These are phyloP conservation scores for Cryptococcus sp. DNA, from an alignment of 1,284 basidiomycete genomes.

Conservation along the genomic window DNA sequence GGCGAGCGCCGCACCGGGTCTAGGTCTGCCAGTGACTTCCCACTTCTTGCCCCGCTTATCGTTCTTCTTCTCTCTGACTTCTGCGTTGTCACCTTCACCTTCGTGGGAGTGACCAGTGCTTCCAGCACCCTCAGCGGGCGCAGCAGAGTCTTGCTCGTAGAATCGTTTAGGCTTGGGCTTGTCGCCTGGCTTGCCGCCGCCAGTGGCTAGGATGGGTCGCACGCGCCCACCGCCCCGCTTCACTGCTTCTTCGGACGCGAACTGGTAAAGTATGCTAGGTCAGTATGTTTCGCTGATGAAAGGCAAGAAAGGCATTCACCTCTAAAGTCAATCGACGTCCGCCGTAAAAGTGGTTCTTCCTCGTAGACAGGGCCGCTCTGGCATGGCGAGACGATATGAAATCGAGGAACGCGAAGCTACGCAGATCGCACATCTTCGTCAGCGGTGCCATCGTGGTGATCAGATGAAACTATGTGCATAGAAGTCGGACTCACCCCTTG, in stretches of 20 bases:
- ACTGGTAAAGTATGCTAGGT: slow-evolving; percentile 36
- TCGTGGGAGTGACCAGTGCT: slow-evolving; percentile 18
- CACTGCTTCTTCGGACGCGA: slow-evolving; percentile 47
- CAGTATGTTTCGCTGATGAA: too few relatives aligned
- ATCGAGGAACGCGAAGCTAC: slow-evolving; percentile 92
- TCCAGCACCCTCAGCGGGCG: slow-evolving; percentile 5
- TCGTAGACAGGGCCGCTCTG: slow-evolving; percentile 77
- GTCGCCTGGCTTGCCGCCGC: not conserved
- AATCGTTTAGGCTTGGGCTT: slow-evolving; percentile 7
- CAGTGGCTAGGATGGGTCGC: slow-evolving; percentile 1
- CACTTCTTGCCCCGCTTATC: slow-evolving; percentile 51
- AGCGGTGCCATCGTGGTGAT: not conserved
- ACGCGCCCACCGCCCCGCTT: slow-evolving; percentile 28
- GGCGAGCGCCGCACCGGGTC: slow-evolving; percentile 88
- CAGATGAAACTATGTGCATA: too few relatives aligned
- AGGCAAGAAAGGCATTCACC: slow-evolving; percentile 29
- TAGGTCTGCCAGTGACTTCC: slow-evolving; percentile 60
- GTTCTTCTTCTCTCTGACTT: slow-evolving; percentile 14
- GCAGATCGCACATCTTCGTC: not conserved
- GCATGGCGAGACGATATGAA: slow-evolving; percentile 78
- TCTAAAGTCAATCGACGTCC: slow-evolving; percentile 86
- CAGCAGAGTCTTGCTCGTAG: slow-evolving; percentile 6
- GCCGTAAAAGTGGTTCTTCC: slow-evolving; percentile 78
- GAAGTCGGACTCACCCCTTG: slow-evolving; percentile 91
- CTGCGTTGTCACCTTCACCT: slow-evolving; percentile 7